Base-by-base conservation (phyloP, 2,329 filamentous ascomycete genomes). In the Exophiala sp. region DNA sequence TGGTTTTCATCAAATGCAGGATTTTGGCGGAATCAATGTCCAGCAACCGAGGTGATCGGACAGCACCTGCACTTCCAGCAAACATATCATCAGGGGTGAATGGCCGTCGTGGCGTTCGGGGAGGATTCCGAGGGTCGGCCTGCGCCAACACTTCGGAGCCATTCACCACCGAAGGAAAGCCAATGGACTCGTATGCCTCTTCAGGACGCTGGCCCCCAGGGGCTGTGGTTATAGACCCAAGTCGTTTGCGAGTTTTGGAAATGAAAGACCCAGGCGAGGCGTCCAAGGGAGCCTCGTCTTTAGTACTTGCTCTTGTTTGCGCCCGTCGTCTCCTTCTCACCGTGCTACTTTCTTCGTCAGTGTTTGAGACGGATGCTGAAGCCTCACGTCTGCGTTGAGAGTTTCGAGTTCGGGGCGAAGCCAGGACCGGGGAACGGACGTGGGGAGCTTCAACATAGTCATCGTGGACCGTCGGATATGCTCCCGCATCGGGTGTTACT, bases 1-100 rank as follows among this genome's bases (percentile, higher is more conserved):
- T 74, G 18, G 72, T 74, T 55, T 74, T 75, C 73, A 75, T 75
- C 42, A 75, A 62, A 53, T 74, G 69, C 40, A 75, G 58, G 27
- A 75, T 73, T 55, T 72, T 74, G 22, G 68, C 66, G 7, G 71
- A 67, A 60, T 75, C 73, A 23, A 68, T 65, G 55, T 68, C 70
- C 2, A 70, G 65, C 19, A 72, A 55, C 10, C 66, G 65, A 0
- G 69, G 67, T 7, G 69, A 62, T n/a, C 52, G 51, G 14, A 59
- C 30, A 24, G 60, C 50, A 46, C 38, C 19, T 40, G 58, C 43
- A 50, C 53, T 39, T 40, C 58, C 34, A 52, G 51, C 41, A 40
- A 56, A 38, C 22, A 48, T 37, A 11, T 55, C 50, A 23, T 57
- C 55, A 9, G 58, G 57, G 2, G 59, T 56, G 44, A 60, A 59